These are phyloP conservation scores for Ajuga reptans DNA, from an alignment of 305 asterid species.

Conservation along the genomic window DNA sequence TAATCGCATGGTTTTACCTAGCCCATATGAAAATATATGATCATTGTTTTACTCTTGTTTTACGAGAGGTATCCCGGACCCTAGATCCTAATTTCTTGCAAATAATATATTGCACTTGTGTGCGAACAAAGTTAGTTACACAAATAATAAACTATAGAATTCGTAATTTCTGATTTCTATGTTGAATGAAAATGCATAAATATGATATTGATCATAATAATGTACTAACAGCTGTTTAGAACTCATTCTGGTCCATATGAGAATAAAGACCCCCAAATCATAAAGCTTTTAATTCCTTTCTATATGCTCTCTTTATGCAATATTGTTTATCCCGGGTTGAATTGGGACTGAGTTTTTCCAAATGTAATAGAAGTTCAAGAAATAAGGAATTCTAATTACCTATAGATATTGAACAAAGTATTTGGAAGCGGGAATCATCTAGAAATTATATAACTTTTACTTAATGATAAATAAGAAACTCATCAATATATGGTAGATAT, in stretches of 20 bases:
- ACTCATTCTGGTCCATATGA: no score
- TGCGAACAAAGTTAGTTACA: neutral
- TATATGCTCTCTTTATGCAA: neutral
- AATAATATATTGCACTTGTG: neutral
- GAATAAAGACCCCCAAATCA: neutral
- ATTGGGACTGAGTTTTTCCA: neutral
- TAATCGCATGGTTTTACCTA: no score
- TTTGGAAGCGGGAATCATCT: neutral
- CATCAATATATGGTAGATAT: neutral
- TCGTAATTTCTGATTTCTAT: neutral
- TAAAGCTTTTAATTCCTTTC: neutral
- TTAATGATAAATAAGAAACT: neutral
- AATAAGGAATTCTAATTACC: neutral
- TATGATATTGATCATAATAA: neutral
- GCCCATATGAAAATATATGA: no score
- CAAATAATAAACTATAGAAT: neutral
- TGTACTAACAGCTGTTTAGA: neutral
- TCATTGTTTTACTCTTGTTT: neutral
- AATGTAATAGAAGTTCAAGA: neutral
- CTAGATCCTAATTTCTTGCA: neutral
- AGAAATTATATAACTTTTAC: no score
- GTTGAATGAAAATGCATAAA: neutral
- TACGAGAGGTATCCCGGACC: neutral
- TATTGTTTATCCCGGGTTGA: neutral
- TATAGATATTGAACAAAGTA: neutral